phyloP scores from a whole-genome alignment of 2,329 filamentous ascomycete genomes.

The Fonsecaea multimorphosa region DNA sequence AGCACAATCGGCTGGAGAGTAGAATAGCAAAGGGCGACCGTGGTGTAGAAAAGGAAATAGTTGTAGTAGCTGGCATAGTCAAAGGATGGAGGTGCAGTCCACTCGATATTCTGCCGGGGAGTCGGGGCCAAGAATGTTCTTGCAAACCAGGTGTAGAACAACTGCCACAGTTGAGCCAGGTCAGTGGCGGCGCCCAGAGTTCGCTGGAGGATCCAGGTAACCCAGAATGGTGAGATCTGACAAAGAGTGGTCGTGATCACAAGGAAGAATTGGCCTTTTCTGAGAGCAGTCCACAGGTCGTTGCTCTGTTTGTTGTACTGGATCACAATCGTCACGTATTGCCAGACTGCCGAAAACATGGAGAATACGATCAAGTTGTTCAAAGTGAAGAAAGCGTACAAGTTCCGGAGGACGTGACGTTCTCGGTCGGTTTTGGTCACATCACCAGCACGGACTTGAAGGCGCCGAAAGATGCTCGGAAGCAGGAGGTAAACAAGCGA shows the following conservation, averaged over 20 bases:
- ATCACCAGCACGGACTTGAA: slow-evolving; percentile 84
- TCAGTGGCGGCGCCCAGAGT: slow-evolving; percentile 94
- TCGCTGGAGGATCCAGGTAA: slow-evolving; percentile 89
- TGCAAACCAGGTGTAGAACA: slow-evolving; percentile 83
- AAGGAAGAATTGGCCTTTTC: slow-evolving; percentile 66
- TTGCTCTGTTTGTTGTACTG: slow-evolving; percentile 61
- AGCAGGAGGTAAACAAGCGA: slow-evolving; percentile 86
- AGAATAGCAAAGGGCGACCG: slow-evolving; percentile 83
- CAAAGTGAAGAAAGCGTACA: slow-evolving; percentile 96
- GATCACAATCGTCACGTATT: slow-evolving; percentile 71
- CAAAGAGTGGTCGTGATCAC: slow-evolving; percentile 77
- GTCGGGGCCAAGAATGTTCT: slow-evolving; percentile 87
- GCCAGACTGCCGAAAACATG: slow-evolving; percentile 82
- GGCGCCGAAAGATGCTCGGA: slow-evolving; percentile 86
- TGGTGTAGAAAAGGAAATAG: slow-evolving; percentile 94
- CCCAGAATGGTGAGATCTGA: slow-evolving; percentile 86
- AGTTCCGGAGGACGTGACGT: slow-evolving; percentile 84
- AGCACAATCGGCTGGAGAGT: slow-evolving; percentile 86
- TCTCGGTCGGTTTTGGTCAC: slow-evolving; percentile 91
- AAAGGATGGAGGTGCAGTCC: slow-evolving; percentile 89
- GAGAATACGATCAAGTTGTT: slow-evolving; percentile 97
- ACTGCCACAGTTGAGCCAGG: slow-evolving; percentile 82
- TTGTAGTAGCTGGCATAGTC: slow-evolving; percentile 98
- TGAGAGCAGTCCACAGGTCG: slow-evolving; percentile 72
- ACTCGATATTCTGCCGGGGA: slow-evolving; percentile 86